Percentiles rank a stretch among this genome's conserved stretches.
phyloP scores from a whole-genome alignment of 1,139 yeast genomes.

The Nakaseomyces kungkrabaensis region DNA sequence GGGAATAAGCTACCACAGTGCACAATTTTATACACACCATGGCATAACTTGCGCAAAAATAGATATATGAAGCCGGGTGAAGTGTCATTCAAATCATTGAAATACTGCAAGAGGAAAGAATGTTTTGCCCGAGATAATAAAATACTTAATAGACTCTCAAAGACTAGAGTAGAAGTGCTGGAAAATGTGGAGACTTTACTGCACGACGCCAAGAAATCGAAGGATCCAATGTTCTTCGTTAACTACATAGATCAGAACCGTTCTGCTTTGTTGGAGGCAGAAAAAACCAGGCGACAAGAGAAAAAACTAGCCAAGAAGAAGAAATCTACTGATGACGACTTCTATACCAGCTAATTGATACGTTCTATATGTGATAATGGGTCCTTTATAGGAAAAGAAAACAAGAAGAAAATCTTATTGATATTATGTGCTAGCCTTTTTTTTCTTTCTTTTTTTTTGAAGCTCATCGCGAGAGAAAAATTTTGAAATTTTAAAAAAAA shows the following conservation, averaged over 20 bases:
- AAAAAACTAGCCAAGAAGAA: conserved; percentile 7
- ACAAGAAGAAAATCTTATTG: too few species aligned
- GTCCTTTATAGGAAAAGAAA: too few species aligned
- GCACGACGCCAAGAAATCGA: conserved; percentile 25
- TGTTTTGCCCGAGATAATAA: conserved; percentile 52
- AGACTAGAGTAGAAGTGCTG: conserved; percentile 51
- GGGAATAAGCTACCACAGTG: conserved; percentile 66
- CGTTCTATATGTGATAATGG: too few species aligned
- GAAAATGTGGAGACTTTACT: conserved; percentile 32
- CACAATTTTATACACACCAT: conserved; percentile 67
- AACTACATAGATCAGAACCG: conserved; percentile 13
- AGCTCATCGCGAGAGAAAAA: background rate
- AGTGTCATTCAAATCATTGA: conserved; percentile 57
- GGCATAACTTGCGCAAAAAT: conserved; percentile 59
- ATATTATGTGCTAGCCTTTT: background rate
- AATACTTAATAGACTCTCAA: conserved; percentile 55
- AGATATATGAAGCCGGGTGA: conserved; percentile 80
- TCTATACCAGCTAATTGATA: background rate
- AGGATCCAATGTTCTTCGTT: conserved; percentile 20
- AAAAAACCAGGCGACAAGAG: conserved; percentile 14
- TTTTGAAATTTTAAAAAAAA: conserved; percentile 4
- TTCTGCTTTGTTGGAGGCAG: conserved; percentile 18
- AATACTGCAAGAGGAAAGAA: conserved; percentile 43
- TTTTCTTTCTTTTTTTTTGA: background rate
- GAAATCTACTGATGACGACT: background rate